Evolutionary conservation across 2,329 filamentous ascomycete species (phyloP).

Genomic region (Neonectria faginata): DNA sequence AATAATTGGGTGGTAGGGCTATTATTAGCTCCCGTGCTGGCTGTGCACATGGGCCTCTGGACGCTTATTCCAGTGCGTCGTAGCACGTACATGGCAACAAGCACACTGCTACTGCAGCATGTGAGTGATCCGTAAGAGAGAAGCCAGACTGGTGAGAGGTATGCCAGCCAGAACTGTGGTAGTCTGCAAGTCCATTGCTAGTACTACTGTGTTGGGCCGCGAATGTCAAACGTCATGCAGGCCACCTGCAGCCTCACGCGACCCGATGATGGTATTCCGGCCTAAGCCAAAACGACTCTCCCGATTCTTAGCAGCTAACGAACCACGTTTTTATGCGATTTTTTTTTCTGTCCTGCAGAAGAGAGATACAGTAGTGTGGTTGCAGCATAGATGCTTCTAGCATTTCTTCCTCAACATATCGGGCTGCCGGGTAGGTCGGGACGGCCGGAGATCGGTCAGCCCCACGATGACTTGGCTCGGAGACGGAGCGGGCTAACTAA

Average conservation of each 20-base stretch:
- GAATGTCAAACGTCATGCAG: slow-evolving; percentile 28
- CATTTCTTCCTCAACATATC: background rate
- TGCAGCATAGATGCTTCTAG: slow-evolving; percentile 3
- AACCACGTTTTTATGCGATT: background rate
- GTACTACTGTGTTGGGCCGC: slow-evolving; percentile 1
- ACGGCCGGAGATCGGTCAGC: background rate
- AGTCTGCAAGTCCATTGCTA: slow-evolving; percentile 13
- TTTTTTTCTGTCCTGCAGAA: slow-evolving; percentile 7
- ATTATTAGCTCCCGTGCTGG: slow-evolving; percentile 12
- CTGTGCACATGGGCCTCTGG: background rate
- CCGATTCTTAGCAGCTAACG: slow-evolving; percentile 4
- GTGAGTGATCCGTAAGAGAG: background rate
- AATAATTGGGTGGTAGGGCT: background rate
- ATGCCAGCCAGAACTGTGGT: background rate
- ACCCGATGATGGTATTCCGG: slow-evolving; percentile 13
- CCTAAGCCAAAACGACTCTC: slow-evolving; percentile 13
- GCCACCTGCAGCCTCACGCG: slow-evolving; percentile 26
- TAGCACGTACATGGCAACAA: slow-evolving; percentile 9
- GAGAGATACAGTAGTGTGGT: slow-evolving; percentile 11
- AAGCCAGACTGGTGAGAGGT: background rate
- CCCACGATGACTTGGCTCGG: slow-evolving; percentile 1
- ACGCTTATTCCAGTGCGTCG: background rate
- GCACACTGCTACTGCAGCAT: slow-evolving; percentile 8
- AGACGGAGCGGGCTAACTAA: background rate
- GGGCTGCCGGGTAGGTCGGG: background rate